These are phyloP conservation scores for Colletotrichum melonis DNA, from an alignment of 2,329 filamentous ascomycete species.

Conservation along the genomic window DNA sequence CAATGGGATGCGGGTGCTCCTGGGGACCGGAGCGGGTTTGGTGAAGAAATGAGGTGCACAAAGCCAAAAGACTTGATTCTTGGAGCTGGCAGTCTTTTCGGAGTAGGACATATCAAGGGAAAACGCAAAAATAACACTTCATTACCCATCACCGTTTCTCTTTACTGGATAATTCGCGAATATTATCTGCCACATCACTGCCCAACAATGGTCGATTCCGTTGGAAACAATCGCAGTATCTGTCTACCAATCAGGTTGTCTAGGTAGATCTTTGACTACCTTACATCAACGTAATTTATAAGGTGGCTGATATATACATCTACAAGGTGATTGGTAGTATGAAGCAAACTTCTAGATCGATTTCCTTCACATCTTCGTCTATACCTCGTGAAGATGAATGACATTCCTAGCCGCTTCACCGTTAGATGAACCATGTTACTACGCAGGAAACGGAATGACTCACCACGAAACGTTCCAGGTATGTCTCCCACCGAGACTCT, in stretches of 20 bases:
- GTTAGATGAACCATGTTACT: not conserved
- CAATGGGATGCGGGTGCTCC: not conserved
- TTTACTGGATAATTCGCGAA: no score
- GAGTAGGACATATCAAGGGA: not conserved
- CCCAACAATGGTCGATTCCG: no score
- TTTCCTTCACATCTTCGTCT: not conserved
- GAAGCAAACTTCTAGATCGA: not conserved
- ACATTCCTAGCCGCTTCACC: not conserved
- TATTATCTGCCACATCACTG: no score
- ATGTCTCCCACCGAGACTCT: conserved; percentile 66
- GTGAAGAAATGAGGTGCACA: not conserved
- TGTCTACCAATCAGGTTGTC: no score
- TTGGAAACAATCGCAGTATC: no score
- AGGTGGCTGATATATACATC: not conserved
- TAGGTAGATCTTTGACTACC: no score
- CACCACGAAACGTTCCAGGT: conserved; percentile 71
- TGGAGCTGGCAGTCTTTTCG: not conserved
- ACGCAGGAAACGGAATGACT: conserved; percentile 38
- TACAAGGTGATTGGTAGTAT: not conserved
- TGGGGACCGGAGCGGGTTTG: not conserved
- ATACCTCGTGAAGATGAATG: not conserved
- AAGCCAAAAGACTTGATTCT: not conserved
- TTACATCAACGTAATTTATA: no score
- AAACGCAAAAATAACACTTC: not conserved
- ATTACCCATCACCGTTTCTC: not conserved